These are phyloP conservation scores for Spergularia azorica DNA, from an alignment of 179 eudicot genomes.

Conservation along the genomic window DNA sequence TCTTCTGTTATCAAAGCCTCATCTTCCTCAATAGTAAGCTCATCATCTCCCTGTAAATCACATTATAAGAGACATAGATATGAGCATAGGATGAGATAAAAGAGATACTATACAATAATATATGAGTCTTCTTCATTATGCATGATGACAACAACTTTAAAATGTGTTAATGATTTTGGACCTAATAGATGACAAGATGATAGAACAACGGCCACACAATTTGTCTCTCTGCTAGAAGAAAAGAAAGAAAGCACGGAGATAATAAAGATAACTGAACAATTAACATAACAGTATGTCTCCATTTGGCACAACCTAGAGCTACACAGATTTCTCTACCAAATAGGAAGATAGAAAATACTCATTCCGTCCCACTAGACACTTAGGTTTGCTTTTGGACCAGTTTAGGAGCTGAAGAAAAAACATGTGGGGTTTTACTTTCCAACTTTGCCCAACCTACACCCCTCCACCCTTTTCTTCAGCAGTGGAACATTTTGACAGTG, in stretches of 20 bases:
- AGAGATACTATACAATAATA: background rate
- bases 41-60: conserved; percentile 79
- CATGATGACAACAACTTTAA: too few species aligned
- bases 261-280: background rate
- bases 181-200: too few species aligned
- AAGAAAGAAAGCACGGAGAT: background rate
- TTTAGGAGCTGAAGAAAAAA: too few species aligned
- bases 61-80: conserved; percentile 1
- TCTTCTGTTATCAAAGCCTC: conserved; percentile 91
- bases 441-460: too few species aligned
- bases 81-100: background rate
- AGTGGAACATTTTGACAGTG: too few species aligned
- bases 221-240: background rate
- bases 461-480: too few species aligned
- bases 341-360: background rate
- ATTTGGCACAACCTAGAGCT: background rate
- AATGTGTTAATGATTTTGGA: too few species aligned
- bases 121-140: too few species aligned
- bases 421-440: too few species aligned
- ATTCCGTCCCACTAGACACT: too few species aligned
- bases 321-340: background rate
- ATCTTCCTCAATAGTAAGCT: conserved; percentile 91
- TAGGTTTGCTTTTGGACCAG: too few species aligned
- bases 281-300: background rate
- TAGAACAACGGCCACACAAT: background rate